Evolutionary conservation across 108 stramenopile species (phyloP).

Genomic region (Hondaea fermentalgiana): DNA sequence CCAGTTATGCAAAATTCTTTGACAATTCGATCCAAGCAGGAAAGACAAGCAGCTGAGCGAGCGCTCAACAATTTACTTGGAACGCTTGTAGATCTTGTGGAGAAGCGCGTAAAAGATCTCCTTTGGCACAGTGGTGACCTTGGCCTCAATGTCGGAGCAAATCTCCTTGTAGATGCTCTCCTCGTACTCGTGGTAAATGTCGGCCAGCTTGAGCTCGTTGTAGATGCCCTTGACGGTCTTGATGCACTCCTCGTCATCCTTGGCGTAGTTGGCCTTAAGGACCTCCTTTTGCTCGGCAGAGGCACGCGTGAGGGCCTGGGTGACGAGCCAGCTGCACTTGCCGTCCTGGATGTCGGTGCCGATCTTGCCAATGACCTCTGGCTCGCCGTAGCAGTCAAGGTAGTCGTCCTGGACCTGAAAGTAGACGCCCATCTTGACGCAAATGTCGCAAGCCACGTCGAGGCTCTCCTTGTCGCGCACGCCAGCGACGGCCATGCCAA

Average conservation of each 20-base stretch:
- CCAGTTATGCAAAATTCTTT: too few species aligned
- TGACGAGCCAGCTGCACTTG: constrained; percentile 97
- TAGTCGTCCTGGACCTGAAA: constrained; percentile 99
- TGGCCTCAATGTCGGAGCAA: constrained; percentile 42
- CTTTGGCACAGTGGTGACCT: constrained; percentile 43
- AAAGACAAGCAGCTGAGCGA: too few species aligned
- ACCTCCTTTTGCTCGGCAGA: constrained; percentile 46
- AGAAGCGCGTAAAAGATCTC: constrained; percentile 71
- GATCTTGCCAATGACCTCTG: constrained; percentile 88
- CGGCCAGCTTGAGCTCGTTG: constrained; percentile 64
- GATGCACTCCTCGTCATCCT: constrained; percentile 56
- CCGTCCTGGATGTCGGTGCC: constrained; percentile 99
- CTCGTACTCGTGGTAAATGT: constrained; percentile 67
- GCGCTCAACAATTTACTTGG: constrained; percentile 53
- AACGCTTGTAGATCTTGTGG: constrained; percentile 88
- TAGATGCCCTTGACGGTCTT: constrained; percentile 76
- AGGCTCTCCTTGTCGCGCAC: constrained; percentile 22
- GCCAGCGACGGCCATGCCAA: constrained; percentile 59
- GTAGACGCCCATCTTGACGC: constrained; percentile 86
- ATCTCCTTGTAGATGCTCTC: constrained; percentile 59
- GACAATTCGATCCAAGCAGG: too few species aligned
- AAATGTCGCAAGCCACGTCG: constrained; percentile 56
- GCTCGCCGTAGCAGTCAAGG: constrained; percentile 87
- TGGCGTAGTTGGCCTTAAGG: constrained; percentile 73
- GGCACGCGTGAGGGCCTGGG: constrained; percentile 64